A percentile compares a stretch with the other conserved stretches of the same genome.
Evolutionary conservation across 306 rosid genomes (phyloP).

Genomic region (Acacia crassicarpa): DNA sequence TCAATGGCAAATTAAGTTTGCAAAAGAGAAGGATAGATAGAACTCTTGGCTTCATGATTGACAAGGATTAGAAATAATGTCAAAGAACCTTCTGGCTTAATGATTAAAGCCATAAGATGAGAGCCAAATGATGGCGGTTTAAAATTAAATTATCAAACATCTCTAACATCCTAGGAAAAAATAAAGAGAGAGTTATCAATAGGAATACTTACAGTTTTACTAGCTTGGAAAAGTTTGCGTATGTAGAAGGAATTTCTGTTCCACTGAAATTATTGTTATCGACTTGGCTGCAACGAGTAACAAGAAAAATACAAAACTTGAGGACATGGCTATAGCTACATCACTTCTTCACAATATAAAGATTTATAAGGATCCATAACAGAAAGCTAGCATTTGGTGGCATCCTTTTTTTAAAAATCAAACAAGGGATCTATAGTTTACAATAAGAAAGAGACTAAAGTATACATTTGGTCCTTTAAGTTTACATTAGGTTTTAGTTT

Average conservation of each 20-base stretch:
- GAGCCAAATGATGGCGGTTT: background rate
- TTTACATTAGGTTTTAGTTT: too few relatives aligned
- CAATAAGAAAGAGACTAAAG: too few relatives aligned
- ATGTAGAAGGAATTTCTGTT: slow-evolving; percentile 45
- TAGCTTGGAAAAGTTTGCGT: slow-evolving; percentile 34
- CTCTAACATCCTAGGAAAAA: slow-evolving; percentile 19
- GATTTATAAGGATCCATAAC: slow-evolving; percentile 12
- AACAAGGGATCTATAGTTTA: too few relatives aligned
- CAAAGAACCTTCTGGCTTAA: background rate
- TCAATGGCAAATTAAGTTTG: slow-evolving; percentile 9
- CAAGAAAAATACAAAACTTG: slow-evolving; percentile 8
- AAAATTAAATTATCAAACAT: slow-evolving; percentile 5
- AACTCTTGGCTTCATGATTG: background rate
- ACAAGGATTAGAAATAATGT: slow-evolving; percentile 3
- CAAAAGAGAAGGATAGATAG: background rate
- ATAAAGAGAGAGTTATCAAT: background rate
- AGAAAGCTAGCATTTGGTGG: background rate
- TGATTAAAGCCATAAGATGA: background rate
- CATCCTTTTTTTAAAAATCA: too few relatives aligned
- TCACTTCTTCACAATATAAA: slow-evolving; percentile 6
- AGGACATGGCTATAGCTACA: background rate
- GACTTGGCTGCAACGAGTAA: slow-evolving; percentile 46
- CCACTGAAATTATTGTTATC: slow-evolving; percentile 53
- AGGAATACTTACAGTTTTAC: slow-evolving; percentile 47
- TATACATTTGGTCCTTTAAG: too few relatives aligned